Base-by-base conservation (phyloP, 2,329 filamentous ascomycete genomes). In the Rhytidhysteron rufulum region DNA sequence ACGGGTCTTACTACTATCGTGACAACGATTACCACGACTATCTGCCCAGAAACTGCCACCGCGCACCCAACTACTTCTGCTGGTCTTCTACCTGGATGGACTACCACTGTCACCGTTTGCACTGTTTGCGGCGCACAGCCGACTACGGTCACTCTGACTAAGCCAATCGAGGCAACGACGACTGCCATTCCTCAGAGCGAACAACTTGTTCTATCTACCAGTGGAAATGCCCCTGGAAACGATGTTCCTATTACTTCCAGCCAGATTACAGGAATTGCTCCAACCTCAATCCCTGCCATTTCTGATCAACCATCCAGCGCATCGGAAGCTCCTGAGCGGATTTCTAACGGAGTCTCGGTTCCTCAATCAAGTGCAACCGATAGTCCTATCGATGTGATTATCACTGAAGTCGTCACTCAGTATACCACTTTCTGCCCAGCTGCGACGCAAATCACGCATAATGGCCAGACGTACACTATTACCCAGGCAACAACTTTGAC, bases 1-100 rank as follows among this genome's bases (percentile, higher is more conserved):
- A 63, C 61, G 11, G 61, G 62, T 18, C 46, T 62, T 19, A 63
- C 58, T 13, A 63, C 61, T 18, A 47, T 56, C 36, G 59, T 56
- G 2, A 49, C 57, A 5, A 57, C 57, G 6, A 54, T 60, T 42
- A 58, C 54, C 13, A 54, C 54, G 41, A 61, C 58, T 4, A 46
- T 56, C 29, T 59, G 55, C 49, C 44, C 40, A 21, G 41, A 46
- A 13, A 55, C 51, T 37, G 39, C 49, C 1, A 51, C 47, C 35
- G 51, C 57, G n/a, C n/a, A n/a, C 5, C 51, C 49, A 2, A 42
- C 48, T 17, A 46, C 40, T 31, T 37, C 48, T 11, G 37, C 43
- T 25, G 50, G 51, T 9, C 49, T 57, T 25, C 57, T 56, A 15
- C 47, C 51, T 40, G 58, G 52, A 40, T 63, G 59, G 60, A 59